These are phyloP conservation scores for Creolimax fragrantissima DNA, from an alignment of 78 protist genomes.

Conservation along the genomic window DNA sequence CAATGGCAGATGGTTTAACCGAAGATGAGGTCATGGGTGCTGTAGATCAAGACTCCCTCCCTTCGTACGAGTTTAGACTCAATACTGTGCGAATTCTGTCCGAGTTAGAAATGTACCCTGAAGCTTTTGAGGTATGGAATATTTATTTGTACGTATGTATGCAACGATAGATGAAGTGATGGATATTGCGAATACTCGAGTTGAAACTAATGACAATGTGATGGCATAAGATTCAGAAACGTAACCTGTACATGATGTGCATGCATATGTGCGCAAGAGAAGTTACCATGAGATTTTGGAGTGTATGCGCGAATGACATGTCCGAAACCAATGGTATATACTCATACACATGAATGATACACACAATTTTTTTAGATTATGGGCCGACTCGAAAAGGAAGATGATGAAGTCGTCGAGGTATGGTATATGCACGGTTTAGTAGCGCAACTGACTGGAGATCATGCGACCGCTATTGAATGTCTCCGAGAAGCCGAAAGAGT, in stretches of 20 bases:
- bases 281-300: too few species aligned
- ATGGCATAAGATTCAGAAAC: too few species aligned
- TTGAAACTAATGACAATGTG: too few species aligned
- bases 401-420: neutral
- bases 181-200: too few species aligned
- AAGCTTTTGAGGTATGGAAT: neutral
- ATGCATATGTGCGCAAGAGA: too few species aligned
- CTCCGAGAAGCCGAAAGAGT: neutral
- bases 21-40: neutral
- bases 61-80: neutral
- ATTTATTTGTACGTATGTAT: neutral
- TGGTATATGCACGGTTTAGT: conserved; percentile 5
- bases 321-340: too few species aligned
- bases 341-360: too few species aligned
- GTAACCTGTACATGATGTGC: too few species aligned
- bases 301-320: too few species aligned
- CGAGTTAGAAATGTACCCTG: neutral
- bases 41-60: neutral
- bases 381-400: neutral
- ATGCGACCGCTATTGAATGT: neutral
- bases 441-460: neutral
- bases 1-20: neutral
- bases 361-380: neutral
- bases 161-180: too few species aligned
- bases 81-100: neutral